Conservation (phyloP, 139 green algal species). For the Ettlia oleoabundans region DNA sequence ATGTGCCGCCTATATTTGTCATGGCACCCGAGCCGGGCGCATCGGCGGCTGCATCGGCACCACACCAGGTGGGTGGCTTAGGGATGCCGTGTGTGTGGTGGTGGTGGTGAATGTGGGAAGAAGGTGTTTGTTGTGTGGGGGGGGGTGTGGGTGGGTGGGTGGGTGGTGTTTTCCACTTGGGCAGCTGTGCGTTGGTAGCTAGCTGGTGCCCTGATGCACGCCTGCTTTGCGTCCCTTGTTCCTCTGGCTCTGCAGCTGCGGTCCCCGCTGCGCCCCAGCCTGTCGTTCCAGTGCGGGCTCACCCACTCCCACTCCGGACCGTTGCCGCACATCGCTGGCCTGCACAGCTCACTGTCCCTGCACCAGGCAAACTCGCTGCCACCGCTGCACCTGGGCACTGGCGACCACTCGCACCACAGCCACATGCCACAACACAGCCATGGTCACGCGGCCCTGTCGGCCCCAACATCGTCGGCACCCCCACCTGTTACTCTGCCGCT, state of each 20-base stretch:
- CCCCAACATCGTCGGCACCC: background rate
- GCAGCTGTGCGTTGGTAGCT: too few relatives aligned
- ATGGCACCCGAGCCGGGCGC: slow-evolving; percentile 38
- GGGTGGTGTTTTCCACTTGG: too few relatives aligned
- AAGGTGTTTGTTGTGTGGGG: too few relatives aligned
- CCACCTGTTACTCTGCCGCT: background rate
- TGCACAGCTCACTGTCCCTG: background rate
- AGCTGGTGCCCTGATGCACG: too few relatives aligned
- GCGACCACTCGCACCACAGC: background rate
- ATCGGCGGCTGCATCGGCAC: background rate
- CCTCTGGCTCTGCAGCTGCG: slow-evolving; percentile 15
- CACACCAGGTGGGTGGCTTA: too few relatives aligned
- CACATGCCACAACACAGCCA: background rate
- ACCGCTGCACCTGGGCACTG: background rate
- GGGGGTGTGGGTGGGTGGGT: too few relatives aligned
- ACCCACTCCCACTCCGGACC: background rate
- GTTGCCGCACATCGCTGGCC: background rate
- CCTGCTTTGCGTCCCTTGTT: background rate
- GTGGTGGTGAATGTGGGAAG: too few relatives aligned
- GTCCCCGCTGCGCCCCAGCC: slow-evolving; percentile 42
- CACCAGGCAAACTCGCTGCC: background rate
- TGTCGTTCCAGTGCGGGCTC: slow-evolving; percentile 21
- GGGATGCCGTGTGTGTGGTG: too few relatives aligned
- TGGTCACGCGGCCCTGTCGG: background rate
- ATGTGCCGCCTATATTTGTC: slow-evolving; percentile 50